A percentile compares a stretch with the other conserved stretches of the same genome.
phyloP scores from a whole-genome alignment of 2,329 filamentous ascomycete species.

The Clarireedia homoeocarpa region DNA sequence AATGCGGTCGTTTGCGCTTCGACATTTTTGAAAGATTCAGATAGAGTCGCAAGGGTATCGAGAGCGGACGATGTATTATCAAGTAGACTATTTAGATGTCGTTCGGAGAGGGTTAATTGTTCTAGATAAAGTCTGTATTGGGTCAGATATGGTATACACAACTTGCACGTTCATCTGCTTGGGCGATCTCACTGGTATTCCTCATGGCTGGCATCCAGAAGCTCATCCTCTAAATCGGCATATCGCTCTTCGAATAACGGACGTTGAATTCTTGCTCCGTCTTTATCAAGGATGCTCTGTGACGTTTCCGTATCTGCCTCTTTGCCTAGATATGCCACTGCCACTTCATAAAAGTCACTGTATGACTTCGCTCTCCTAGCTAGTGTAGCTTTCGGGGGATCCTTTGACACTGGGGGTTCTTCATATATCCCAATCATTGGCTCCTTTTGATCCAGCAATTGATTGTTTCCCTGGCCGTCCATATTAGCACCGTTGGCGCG shows the following conservation, averaged over 20 bases:
- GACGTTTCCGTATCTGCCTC: slow-evolving; percentile 31
- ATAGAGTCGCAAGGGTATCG: slow-evolving; percentile 67
- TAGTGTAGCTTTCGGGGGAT: slow-evolving; percentile 59
- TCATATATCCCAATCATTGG: slow-evolving; percentile 52
- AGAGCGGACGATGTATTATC: slow-evolving; percentile 70
- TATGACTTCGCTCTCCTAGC: slow-evolving; percentile 66
- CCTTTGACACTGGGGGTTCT: slow-evolving; percentile 45
- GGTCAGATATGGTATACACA: not conserved
- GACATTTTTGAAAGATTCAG: slow-evolving; percentile 79
- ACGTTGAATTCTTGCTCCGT: slow-evolving; percentile 34
- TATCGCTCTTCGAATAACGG: slow-evolving; percentile 51
- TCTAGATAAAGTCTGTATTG: slow-evolving; percentile 63
- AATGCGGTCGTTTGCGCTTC: slow-evolving; percentile 90
- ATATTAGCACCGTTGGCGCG: slow-evolving; percentile 23
- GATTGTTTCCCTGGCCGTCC: slow-evolving; percentile 42
- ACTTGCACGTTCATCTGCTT: not conserved
- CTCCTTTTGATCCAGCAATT: slow-evolving; percentile 43
- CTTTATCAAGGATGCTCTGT: slow-evolving; percentile 21
- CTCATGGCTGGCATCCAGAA: slow-evolving; percentile 76
- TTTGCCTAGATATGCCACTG: slow-evolving; percentile 45
- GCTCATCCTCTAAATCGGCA: slow-evolving; percentile 50
- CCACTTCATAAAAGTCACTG: slow-evolving; percentile 65
- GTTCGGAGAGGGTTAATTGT: slow-evolving; percentile 71
- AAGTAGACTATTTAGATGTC: slow-evolving; percentile 73
- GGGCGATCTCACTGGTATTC: slow-evolving; percentile 61